A percentile compares a stretch with the other conserved stretches of the same genome.
Evolutionary conservation across 192 early-diverging fungal genomes (phyloP).

Genomic region (Funneliformis geosporum): DNA sequence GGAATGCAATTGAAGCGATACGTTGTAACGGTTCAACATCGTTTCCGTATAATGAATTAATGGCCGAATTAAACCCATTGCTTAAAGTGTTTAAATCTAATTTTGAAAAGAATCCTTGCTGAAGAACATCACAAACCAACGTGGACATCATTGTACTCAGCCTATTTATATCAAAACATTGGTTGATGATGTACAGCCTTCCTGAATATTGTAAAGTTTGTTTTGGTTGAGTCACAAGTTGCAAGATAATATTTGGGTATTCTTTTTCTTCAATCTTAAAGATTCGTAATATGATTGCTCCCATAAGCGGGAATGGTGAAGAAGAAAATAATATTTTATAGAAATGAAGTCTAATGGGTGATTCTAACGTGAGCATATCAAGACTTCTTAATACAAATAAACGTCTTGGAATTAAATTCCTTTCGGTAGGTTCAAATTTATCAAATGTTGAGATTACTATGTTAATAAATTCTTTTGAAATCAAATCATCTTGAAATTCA

Average conservation of each 20-base stretch:
- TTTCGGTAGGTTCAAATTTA: constrained; percentile 2
- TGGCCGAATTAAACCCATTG: background rate
- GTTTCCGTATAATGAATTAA: background rate
- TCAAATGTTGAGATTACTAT: constrained; percentile 3
- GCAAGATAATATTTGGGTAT: background rate
- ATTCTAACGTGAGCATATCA: constrained; percentile 6
- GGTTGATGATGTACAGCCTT: constrained; percentile 14
- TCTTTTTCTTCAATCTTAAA: constrained; percentile 10
- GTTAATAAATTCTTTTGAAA: background rate
- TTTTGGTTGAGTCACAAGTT: background rate
- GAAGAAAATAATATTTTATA: constrained; percentile 23
- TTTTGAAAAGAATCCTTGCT: constrained; percentile 23
- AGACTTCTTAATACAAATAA: constrained; percentile 24
- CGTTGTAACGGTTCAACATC: constrained; percentile 21
- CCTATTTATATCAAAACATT: background rate
- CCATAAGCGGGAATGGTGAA: constrained; percentile 6
- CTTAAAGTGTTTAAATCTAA: background rate
- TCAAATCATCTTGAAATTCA: background rate
- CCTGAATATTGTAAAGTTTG: background rate
- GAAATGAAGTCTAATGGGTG: constrained; percentile 4
- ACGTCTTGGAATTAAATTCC: constrained; percentile 20
- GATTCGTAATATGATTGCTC: constrained; percentile 15
- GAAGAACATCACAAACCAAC: constrained; percentile 29
- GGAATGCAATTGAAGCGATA: constrained; percentile 27
- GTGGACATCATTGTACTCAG: background rate